phyloP scores from a whole-genome alignment of 2,329 filamentous ascomycete species.

The Cytospora leucostoma region DNA sequence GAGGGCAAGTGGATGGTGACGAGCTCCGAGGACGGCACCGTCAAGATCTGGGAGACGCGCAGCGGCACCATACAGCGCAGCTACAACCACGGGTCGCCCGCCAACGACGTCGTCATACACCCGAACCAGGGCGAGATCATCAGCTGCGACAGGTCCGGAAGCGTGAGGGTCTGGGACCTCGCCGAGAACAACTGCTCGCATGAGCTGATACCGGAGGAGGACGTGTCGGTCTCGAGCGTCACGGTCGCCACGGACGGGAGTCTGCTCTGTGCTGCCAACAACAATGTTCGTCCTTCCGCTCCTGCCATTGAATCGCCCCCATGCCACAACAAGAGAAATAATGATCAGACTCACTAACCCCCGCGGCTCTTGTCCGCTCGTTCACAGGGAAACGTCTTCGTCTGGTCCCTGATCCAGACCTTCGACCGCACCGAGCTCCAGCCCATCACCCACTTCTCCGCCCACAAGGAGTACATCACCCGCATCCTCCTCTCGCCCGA shows the following conservation, averaged over 20 bases:
- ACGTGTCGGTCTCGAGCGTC: constrained; percentile 89
- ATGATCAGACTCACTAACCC: too few relatives aligned
- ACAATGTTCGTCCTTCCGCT: constrained; percentile 57
- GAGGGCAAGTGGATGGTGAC: constrained; percentile 99
- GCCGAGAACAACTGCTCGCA: constrained; percentile 97
- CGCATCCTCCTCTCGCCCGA: constrained; percentile 89
- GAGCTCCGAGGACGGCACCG: constrained; percentile 91
- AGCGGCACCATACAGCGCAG: constrained; percentile 85
- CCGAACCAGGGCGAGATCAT: constrained; percentile 98
- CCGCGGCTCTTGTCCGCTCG: too few relatives aligned
- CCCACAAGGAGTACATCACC: constrained; percentile 90
- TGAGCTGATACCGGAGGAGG: constrained; percentile 93
- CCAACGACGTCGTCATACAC: constrained; percentile 99
- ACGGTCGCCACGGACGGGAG: constrained; percentile 95
- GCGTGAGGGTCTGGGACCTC: constrained; percentile 93
- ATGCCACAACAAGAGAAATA: too few relatives aligned
- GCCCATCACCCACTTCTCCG: constrained; percentile 84
- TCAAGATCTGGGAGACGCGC: constrained; percentile 96
- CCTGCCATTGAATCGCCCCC: not conserved
- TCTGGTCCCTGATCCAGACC: constrained; percentile 89
- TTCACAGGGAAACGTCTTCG: constrained; percentile 96
- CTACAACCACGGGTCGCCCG: constrained; percentile 84
- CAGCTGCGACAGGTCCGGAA: constrained; percentile 89
- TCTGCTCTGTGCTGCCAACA: constrained; percentile 90
- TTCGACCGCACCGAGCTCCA: constrained; percentile 81